Evolutionary conservation across 2,329 filamentous ascomycete species (phyloP).

Genomic region (Fonsecaea monophora): DNA sequence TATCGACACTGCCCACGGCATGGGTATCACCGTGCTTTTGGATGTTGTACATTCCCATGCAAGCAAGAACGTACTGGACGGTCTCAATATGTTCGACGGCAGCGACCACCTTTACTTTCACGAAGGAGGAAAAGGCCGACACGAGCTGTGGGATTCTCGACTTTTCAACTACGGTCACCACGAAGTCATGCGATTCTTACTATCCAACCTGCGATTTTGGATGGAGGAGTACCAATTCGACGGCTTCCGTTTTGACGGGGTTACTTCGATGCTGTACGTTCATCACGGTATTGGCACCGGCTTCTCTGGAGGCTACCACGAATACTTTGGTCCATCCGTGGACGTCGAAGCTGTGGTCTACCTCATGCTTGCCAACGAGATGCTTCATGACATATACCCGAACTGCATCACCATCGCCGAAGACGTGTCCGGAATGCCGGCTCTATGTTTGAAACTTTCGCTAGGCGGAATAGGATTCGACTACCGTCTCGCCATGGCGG

Average conservation of each 20-base stretch:
- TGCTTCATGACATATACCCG: conserved; percentile 90
- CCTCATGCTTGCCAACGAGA: conserved; percentile 93
- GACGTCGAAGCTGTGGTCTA: conserved; percentile 95
- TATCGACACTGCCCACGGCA: conserved; percentile 88
- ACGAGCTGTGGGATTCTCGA: conserved; percentile 94
- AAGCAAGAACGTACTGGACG: conserved; percentile 95
- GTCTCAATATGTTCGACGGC: conserved; percentile 93
- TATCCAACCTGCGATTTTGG: conserved; percentile 97
- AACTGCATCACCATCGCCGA: conserved; percentile 90
- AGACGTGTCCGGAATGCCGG: conserved; percentile 98
- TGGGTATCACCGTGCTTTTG: conserved; percentile 89
- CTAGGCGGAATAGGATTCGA: conserved; percentile 95
- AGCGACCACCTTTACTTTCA: conserved; percentile 97
- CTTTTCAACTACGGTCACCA: conserved; percentile 97
- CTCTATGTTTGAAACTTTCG: conserved; percentile 83
- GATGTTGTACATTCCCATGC: conserved; percentile 98
- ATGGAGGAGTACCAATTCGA: conserved; percentile 99
- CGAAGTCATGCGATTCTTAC: conserved; percentile 91
- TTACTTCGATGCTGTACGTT: conserved; percentile 96
- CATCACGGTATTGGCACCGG: conserved; percentile 99
- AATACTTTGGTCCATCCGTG: conserved; percentile 89
- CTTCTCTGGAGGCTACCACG: conserved; percentile 96
- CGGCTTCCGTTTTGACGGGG: conserved; percentile 96
- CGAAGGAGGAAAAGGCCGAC: conserved; percentile 78
- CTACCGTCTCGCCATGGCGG: conserved; percentile 95